Percentiles rank a stretch among this genome's conserved stretches.
These are phyloP conservation scores for Lichtheimia ornata DNA, from an alignment of 371 early-diverging fungal species.

Conservation along the genomic window DNA sequence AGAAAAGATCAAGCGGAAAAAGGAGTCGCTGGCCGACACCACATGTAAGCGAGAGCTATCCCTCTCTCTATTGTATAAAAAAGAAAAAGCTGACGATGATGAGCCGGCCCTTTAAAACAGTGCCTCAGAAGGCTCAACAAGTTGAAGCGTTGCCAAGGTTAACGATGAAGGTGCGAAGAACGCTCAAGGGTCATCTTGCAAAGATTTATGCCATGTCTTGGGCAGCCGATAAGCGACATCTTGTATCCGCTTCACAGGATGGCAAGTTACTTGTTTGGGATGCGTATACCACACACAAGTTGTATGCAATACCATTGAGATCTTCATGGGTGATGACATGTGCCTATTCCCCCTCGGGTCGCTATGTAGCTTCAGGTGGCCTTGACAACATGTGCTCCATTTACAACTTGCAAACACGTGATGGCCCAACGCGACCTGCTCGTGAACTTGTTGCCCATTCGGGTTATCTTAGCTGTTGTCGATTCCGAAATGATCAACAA, in stretches of 20 bases:
- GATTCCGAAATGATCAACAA: conserved; percentile 92
- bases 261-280: conserved; percentile 99
- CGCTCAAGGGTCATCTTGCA: conserved; percentile 96
- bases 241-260: conserved; percentile 98
- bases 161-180: conserved; percentile 91
- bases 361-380: conserved; percentile 98
- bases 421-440: conserved; percentile 90
- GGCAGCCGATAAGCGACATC: conserved; percentile 91
- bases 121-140: conserved; percentile 47
- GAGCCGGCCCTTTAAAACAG: conserved; percentile 7
- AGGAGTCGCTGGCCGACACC: conserved; percentile 89
- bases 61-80: not conserved
- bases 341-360: conserved; percentile 97
- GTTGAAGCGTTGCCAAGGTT: conserved; percentile 84
- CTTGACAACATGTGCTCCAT: conserved; percentile 97
- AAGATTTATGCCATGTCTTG: conserved; percentile 99
- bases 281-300: conserved; percentile 96
- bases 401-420: conserved; percentile 91
- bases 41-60: conserved; percentile 63
- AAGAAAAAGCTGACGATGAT: not conserved
- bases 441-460: conserved; percentile 93
- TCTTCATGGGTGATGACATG: conserved; percentile 99
- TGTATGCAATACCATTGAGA: conserved; percentile 95
- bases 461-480: conserved; percentile 96
- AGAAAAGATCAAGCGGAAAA: conserved; percentile 91